A percentile compares a stretch with the other conserved stretches of the same genome.
Conservation (phyloP, 306 rosid genomes). For the Vachellia pachyceras region DNA sequence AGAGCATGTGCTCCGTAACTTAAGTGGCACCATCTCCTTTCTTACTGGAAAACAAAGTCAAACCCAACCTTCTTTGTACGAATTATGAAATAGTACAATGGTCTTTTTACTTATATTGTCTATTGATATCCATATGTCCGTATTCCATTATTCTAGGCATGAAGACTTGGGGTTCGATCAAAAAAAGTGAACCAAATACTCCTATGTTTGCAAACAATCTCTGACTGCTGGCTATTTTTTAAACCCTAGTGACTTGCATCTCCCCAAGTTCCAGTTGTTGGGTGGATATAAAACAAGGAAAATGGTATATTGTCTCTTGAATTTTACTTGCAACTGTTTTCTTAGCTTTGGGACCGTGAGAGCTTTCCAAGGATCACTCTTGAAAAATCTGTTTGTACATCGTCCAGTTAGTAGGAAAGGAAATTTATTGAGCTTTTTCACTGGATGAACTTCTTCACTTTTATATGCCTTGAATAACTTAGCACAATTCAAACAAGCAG, state of each 20-base stretch:
- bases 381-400: not conserved
- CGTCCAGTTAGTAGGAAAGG: not conserved
- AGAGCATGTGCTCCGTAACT: not conserved
- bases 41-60: not conserved
- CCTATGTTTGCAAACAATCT: not conserved
- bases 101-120: not conserved
- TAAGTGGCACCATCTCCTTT: not conserved
- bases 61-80: not conserved
- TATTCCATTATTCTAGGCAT: not conserved
- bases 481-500: too few relatives aligned
- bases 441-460: not conserved
- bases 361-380: slow-evolving; percentile 5
- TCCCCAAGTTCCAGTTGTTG: too few relatives aligned
- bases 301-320: slow-evolving; percentile 1
- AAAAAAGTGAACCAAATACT: not conserved
- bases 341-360: not conserved
- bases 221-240: not conserved
- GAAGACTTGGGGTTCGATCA: not conserved
- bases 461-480: too few relatives aligned
- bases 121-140: not conserved
- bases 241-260: not conserved
- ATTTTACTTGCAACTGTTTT: not conserved
- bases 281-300: slow-evolving; percentile 4
- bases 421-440: not conserved
- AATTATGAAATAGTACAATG: not conserved